Base-by-base conservation (phyloP, 108 stramenopile species). In the Conticribra weissflogii region DNA sequence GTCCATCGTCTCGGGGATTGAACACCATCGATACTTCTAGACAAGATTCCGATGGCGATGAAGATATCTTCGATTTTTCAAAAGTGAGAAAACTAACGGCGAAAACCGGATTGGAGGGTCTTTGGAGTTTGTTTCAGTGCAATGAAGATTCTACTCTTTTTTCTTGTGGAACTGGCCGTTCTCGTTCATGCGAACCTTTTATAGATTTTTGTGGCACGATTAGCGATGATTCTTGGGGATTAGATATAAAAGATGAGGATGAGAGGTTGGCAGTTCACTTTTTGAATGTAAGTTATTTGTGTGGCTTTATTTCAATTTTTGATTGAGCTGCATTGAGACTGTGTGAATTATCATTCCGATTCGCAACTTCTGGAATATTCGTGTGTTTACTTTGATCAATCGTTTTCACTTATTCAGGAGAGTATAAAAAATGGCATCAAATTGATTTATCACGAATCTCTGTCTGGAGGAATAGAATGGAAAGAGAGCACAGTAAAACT, bases 401-500 rank as follows among this genome's bases (percentile, higher is more conserved):
- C 48, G 9, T 19, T 44, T 27, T 19, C 29, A 9, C 4, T 18
- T 66, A 16, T 29, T 54, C 61, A 89, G 88, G 73, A 85, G 61
- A 47, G 85, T 31, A 54, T 80, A 34, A 70, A 67, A 53, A 57
- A 57, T 2, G 88, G 88, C 25, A 74, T 81, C 69, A 73, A 83
- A 23, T 68, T 89, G 22, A 73, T 86, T 41, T 82, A 86, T 45
- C 84, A 86, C 59, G 44, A 83, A 53, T 62, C 74, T 36, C 75
- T 70, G 9, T 56, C 58, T 41, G 45, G 74, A 2, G 36, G 59
- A 29, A 65, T 66, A 3, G 73, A 81, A 56, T 85, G 84, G 83
- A 44, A 59, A 0, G 83, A 84, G 63, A 51, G 68, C 7, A 83
- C 74, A 16, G 83, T 89, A 25, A 81, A 77, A 54, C 24, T 89